Conservation (phyloP, 768 basidiomycete species). For the Pleurotus ostreatus region DNA sequence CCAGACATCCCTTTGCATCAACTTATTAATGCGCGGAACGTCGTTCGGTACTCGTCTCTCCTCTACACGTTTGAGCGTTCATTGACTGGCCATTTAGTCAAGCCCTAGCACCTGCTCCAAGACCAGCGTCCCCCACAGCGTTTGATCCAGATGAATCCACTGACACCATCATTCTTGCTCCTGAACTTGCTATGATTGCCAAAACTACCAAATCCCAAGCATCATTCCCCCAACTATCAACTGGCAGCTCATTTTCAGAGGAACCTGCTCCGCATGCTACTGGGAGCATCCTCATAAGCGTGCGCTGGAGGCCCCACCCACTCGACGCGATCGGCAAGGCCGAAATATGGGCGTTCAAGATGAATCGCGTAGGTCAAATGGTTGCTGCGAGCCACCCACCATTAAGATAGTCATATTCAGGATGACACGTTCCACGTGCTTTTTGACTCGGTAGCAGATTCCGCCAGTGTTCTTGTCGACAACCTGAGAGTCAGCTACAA, state of each 20-base stretch:
- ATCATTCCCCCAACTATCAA: slow-evolving; percentile 9
- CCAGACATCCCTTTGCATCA: slow-evolving; percentile 54
- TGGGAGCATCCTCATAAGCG: slow-evolving; percentile 46
- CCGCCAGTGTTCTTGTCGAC: slow-evolving; percentile 43
- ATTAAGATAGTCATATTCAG: slow-evolving; percentile 28
- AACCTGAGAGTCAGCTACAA: slow-evolving; percentile 60
- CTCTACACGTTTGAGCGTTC: no score
- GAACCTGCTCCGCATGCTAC: slow-evolving; percentile 25
- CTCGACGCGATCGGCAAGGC: slow-evolving; percentile 34
- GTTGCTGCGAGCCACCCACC: no score
- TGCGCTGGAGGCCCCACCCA: slow-evolving; percentile 69
- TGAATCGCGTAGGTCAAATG: slow-evolving; percentile 44
- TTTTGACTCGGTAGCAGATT: slow-evolving; percentile 65
- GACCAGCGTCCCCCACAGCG: slow-evolving; percentile 44
- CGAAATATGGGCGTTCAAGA: slow-evolving; percentile 46
- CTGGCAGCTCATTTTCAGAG: slow-evolving; percentile 20
- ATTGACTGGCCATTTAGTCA: slow-evolving; percentile 29
- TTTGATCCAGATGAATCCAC: slow-evolving; percentile 38
- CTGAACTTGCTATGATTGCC: slow-evolving; percentile 60
- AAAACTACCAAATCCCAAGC: slow-evolving; percentile 25
- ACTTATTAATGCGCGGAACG: slow-evolving; percentile 49
- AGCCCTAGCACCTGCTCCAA: slow-evolving; percentile 37
- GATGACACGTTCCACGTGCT: slow-evolving; percentile 60
- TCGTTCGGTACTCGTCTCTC: slow-evolving; percentile 48
- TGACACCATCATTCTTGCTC: slow-evolving; percentile 49